Conservation (phyloP, 805 yeast genomes). For the Tetrapisispora fleetii region DNA sequence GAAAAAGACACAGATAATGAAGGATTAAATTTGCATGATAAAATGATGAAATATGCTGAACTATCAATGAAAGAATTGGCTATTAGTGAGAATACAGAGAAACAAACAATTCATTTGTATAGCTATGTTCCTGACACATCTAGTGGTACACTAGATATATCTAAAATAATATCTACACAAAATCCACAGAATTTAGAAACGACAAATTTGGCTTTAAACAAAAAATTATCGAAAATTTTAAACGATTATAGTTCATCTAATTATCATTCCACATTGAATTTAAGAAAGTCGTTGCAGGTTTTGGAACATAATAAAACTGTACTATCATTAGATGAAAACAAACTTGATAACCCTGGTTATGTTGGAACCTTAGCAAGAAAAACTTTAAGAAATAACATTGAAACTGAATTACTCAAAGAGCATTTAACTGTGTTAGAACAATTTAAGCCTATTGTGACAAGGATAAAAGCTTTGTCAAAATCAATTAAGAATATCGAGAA, state of each 20-base stretch:
- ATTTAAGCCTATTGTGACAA: conserved; percentile 36
- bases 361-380: conserved; percentile 54
- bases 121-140: conserved; percentile 2
- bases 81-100: background rate
- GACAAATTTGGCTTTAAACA: conserved; percentile 23
- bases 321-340: conserved; percentile 23
- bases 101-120: background rate
- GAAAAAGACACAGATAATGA: background rate
- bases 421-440: conserved; percentile 41
- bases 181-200: conserved; percentile 8
- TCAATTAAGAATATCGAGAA: conserved; percentile 18
- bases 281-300: conserved; percentile 29
- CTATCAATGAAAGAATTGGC: conserved; percentile 1
- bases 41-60: conserved; percentile 3
- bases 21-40: conserved; percentile 2
- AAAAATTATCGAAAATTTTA: conserved; percentile 28
- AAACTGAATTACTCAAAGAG: conserved; percentile 46
- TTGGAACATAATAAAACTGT: conserved; percentile 27
- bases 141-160: conserved; percentile 1
- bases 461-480: conserved; percentile 28
- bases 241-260: conserved; percentile 23
- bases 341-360: conserved; percentile 37
- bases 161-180: conserved; percentile 1
- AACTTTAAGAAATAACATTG: conserved; percentile 49
- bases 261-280: conserved; percentile 23